phyloP scores from a whole-genome alignment of 805 yeast species.

The Nadsonia fulvescens region DNA sequence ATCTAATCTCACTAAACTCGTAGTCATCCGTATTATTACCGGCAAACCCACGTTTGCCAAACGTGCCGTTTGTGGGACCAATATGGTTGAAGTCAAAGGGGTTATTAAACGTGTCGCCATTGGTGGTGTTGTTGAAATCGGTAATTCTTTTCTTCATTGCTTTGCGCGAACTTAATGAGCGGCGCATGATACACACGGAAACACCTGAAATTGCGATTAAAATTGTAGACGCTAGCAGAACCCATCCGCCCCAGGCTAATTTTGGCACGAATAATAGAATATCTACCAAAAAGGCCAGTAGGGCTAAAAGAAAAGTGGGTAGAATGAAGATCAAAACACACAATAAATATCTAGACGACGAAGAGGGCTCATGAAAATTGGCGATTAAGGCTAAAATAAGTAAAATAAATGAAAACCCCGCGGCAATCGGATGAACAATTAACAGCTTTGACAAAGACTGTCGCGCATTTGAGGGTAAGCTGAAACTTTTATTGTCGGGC shows the following conservation, averaged over 20 bases:
- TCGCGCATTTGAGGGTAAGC: conserved; percentile 42
- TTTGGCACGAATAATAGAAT: conserved; percentile 59
- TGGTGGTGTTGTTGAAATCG: conserved; percentile 6
- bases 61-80: too few species aligned
- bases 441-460: conserved; percentile 40
- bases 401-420: conserved; percentile 33
- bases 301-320: conserved; percentile 48
- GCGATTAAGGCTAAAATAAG: conserved; percentile 24
- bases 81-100: too few species aligned
- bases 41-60: too few species aligned
- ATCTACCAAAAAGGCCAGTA: conserved; percentile 69
- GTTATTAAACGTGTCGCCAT: conserved; percentile 4
- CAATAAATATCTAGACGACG: conserved; percentile 28
- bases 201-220: conserved; percentile 46
- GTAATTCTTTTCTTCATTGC: conserved; percentile 11
- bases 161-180: conserved; percentile 28
- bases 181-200: conserved; percentile 50
- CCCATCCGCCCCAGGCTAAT: conserved; percentile 75
- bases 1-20: neutral
- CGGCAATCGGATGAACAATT: conserved; percentile 49
- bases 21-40: too few species aligned
- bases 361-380: conserved; percentile 21
- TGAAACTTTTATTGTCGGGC: conserved; percentile 22
- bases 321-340: conserved; percentile 39
- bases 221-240: conserved; percentile 50